Evolutionary conservation across 495 filamentous ascomycete species (phyloP).

Genomic region (Parachaetomium inaequale): DNA sequence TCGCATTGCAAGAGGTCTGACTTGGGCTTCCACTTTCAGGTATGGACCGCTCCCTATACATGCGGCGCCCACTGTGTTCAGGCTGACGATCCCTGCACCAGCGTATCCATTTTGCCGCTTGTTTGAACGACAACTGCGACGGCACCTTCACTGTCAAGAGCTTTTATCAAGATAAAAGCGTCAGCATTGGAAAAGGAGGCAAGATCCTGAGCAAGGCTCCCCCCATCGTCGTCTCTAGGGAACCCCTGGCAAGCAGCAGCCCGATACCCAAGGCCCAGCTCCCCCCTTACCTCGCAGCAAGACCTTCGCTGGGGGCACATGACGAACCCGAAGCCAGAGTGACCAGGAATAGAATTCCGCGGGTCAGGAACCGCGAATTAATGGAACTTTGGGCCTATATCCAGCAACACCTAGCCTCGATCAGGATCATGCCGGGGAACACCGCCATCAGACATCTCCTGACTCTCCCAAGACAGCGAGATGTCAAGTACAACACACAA

Average conservation of each 20-base stretch:
- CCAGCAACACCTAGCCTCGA: not conserved
- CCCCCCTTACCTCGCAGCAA: not conserved
- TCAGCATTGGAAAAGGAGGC: conserved; percentile 11
- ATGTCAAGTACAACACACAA: conserved; percentile 19
- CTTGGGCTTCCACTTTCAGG: conserved; percentile 29
- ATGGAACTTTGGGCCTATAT: not conserved
- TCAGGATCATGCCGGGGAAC: not conserved
- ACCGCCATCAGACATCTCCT: not conserved
- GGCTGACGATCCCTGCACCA: not conserved
- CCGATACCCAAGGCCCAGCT: conserved; percentile 3
- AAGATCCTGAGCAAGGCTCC: conserved; percentile 14
- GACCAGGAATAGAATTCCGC: not conserved
- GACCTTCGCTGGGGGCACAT: not conserved
- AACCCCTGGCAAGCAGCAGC: not conserved
- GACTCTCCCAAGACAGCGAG: conserved; percentile 18
- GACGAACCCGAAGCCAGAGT: not conserved
- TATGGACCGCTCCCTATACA: not conserved
- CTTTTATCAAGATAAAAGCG: conserved; percentile 17
- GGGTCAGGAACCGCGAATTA: not conserved
- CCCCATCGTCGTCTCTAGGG: conserved; percentile 19
- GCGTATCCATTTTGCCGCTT: conserved; percentile 24
- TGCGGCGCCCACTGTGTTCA: not conserved
- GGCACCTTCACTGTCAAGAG: conserved; percentile 33
- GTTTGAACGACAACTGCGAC: conserved; percentile 39
- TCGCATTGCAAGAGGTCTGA: conserved; percentile 11